Evolutionary conservation across 2,329 filamentous ascomycete species (phyloP).

Genomic region (Achaetomium macrosporum): DNA sequence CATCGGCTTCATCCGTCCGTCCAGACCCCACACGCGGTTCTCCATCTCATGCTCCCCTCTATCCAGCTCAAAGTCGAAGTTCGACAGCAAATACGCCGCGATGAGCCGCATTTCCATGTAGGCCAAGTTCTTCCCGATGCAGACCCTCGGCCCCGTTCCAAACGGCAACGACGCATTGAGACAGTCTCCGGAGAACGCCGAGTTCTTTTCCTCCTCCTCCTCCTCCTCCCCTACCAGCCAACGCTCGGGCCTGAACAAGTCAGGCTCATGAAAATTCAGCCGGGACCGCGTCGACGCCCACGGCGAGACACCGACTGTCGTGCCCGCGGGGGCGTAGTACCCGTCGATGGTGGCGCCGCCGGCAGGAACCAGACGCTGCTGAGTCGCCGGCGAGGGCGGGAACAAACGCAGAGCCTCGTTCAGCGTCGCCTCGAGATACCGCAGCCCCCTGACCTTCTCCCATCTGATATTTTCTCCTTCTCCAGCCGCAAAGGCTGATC

Average conservation of each 20-base stretch:
- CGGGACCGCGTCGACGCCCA: not conserved
- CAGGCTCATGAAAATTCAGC: not conserved
- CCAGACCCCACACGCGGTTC: not conserved
- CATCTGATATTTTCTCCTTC: not conserved
- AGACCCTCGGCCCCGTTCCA: not conserved
- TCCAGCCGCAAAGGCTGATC: not conserved
- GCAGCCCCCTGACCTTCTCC: not conserved
- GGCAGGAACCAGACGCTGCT: not conserved
- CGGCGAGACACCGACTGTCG: not conserved
- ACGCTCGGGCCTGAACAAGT: not conserved
- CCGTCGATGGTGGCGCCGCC: conserved; percentile 1
- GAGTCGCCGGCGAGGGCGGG: not conserved
- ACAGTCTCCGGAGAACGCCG: not conserved
- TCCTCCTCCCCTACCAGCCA: not conserved
- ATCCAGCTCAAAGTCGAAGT: not conserved
- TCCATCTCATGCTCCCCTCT: not conserved
- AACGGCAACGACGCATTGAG: conserved; percentile 1
- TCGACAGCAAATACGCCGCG: not conserved
- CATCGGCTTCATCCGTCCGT: not conserved
- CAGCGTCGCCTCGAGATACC: not conserved
- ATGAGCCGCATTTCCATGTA: conserved; percentile 5
- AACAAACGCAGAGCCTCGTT: conserved; percentile 1
- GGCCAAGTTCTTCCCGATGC: conserved; percentile 2
- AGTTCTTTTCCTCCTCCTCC: not conserved
- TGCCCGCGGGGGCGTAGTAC: not conserved